Percentiles rank a stretch among this genome's conserved stretches.
These are phyloP conservation scores for Melampsora americana DNA, from an alignment of 1,284 basidiomycete genomes.

Conservation along the genomic window DNA sequence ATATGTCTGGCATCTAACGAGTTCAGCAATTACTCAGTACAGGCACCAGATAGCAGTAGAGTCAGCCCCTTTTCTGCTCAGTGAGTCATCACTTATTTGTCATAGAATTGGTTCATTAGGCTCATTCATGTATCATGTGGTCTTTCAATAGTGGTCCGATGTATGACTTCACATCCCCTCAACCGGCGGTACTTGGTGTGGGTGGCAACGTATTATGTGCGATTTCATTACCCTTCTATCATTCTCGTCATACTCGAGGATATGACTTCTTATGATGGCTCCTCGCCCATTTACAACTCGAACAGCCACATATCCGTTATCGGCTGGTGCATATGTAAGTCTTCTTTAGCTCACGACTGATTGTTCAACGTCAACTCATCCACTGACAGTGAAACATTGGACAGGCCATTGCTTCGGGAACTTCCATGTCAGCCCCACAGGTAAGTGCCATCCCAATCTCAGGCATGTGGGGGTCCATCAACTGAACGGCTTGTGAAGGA, in stretches of 20 bases:
- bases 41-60: conserved; percentile 39
- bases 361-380: neutral
- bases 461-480: too few species aligned
- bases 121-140: neutral
- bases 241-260: too few species aligned
- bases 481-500: neutral
- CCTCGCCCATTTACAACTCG: neutral
- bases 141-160: conserved; percentile 27
- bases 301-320: conserved; percentile 36
- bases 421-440: conserved; percentile 36
- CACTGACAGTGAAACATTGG: neutral
- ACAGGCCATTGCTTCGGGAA: conserved; percentile 42
- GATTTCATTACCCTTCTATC: neutral
- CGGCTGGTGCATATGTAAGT: conserved; percentile 35
- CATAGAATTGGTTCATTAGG: neutral
- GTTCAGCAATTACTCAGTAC: conserved; percentile 15
- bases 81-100: conserved; percentile 14
- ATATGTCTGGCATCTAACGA: conserved; percentile 2
- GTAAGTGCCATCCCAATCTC: neutral
- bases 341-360: neutral
- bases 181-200: conserved; percentile 38
- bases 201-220: conserved; percentile 43
- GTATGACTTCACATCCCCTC: conserved; percentile 38
- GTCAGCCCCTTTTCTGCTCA: conserved; percentile 40
- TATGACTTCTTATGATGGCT: too few species aligned